A percentile compares a stretch with the other conserved stretches of the same genome.
phyloP scores from a whole-genome alignment of 2,329 filamentous ascomycete genomes.

The Rutstroemia sp. region DNA sequence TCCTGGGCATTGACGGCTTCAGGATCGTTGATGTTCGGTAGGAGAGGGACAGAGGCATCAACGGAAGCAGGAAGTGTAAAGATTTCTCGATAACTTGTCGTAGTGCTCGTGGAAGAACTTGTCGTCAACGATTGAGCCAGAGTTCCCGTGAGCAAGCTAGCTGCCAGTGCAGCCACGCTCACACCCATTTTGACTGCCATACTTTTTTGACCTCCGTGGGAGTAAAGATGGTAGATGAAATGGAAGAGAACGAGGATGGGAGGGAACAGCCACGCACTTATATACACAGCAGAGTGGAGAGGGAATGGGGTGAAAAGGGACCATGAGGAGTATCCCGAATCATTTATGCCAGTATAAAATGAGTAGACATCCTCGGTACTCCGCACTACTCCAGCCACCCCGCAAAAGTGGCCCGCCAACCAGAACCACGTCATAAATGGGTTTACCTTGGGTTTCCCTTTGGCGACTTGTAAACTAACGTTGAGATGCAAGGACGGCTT shows the following conservation, averaged over 20 bases:
- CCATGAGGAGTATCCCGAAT: neutral
- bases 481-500: neutral
- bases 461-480: neutral
- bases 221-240: neutral
- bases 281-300: neutral
- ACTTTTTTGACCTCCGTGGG: neutral
- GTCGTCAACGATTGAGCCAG: conserved; percentile 14
- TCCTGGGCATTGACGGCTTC: conserved; percentile 46
- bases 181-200: conserved; percentile 13
- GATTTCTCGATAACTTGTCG: conserved; percentile 18
- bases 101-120: conserved; percentile 8
- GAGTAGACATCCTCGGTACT: neutral
- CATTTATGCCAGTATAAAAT: neutral
- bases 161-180: conserved; percentile 11
- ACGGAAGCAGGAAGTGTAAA: conserved; percentile 42
- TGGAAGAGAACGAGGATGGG: neutral
- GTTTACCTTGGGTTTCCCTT: neutral
- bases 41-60: conserved; percentile 38
- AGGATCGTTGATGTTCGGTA: conserved; percentile 60
- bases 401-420: neutral
- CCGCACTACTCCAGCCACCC: neutral
- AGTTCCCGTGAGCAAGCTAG: conserved; percentile 9
- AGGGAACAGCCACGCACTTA: neutral
- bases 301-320: neutral
- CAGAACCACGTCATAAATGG: neutral